These are phyloP conservation scores for Fusarium sterilihyphosum DNA, from an alignment of 2,329 filamentous ascomycete species.

Conservation along the genomic window DNA sequence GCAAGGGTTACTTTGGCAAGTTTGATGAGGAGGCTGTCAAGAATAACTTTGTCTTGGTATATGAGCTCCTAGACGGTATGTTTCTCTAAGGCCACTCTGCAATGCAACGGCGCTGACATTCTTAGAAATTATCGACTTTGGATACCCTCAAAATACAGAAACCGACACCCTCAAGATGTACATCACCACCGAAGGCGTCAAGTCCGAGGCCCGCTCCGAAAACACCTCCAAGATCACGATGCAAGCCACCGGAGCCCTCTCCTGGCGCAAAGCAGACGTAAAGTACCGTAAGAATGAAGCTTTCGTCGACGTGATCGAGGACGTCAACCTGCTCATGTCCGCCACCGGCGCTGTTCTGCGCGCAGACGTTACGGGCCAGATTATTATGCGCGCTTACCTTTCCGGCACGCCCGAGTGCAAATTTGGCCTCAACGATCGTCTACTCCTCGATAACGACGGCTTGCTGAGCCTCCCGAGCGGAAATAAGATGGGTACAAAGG, in stretches of 20 bases:
- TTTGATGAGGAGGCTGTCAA: slow-evolving; percentile 99
- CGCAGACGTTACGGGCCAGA: slow-evolving; percentile 96
- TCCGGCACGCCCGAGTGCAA: slow-evolving; percentile 98
- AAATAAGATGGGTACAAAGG: slow-evolving; percentile 83
- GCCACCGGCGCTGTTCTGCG: slow-evolving; percentile 93
- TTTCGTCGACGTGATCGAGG: slow-evolving; percentile 98
- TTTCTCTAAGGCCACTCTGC: background rate
- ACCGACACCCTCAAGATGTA: slow-evolving; percentile 99
- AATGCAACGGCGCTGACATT: background rate
- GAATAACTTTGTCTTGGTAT: slow-evolving; percentile 99
- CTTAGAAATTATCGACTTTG: slow-evolving; percentile 96
- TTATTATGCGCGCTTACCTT: slow-evolving; percentile 98
- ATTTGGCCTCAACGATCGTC: slow-evolving; percentile 94
- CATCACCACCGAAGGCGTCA: slow-evolving; percentile 98
- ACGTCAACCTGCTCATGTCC: slow-evolving; percentile 99
- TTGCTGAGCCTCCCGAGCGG: slow-evolving; percentile 74
- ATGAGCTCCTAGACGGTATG: slow-evolving; percentile 91
- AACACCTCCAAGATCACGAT: slow-evolving; percentile 99
- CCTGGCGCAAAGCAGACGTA: slow-evolving; percentile 96
- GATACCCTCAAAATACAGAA: slow-evolving; percentile 98
- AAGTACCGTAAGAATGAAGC: slow-evolving; percentile 99
- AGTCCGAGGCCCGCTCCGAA: slow-evolving; percentile 85
- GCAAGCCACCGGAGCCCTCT: slow-evolving; percentile 96
- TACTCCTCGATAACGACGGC: slow-evolving; percentile 85
- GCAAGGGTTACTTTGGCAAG: slow-evolving; percentile 97